Percentiles rank a stretch among this genome's conserved stretches.
These are phyloP conservation scores for Globisporangium paroecandrum DNA, from an alignment of 352 stramenopile genomes.

Conservation along the genomic window DNA sequence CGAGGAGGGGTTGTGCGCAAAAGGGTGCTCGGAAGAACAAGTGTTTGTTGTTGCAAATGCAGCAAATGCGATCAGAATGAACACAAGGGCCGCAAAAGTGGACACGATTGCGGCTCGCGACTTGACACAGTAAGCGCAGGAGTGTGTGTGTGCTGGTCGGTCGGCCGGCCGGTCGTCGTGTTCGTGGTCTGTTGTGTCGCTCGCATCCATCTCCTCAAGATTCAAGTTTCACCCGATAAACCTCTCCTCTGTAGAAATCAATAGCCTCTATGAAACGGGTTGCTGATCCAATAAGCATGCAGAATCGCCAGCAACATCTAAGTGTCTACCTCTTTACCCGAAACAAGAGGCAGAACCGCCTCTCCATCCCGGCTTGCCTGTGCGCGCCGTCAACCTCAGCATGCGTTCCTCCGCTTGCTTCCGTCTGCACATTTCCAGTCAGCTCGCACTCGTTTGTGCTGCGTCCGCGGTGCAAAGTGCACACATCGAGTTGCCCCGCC, in stretches of 20 bases:
- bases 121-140: not conserved
- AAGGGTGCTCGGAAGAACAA: not conserved
- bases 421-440: conserved; percentile 6
- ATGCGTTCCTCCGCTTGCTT: not conserved
- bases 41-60: not conserved
- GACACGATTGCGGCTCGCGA: not conserved
- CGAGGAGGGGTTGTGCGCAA: not conserved
- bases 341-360: not conserved
- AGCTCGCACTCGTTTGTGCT: not conserved
- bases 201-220: not conserved
- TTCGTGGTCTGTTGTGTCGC: not conserved
- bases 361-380: not conserved
- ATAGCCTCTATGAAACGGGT: not conserved
- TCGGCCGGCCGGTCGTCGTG: not conserved
- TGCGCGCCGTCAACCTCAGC: not conserved
- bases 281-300: no score
- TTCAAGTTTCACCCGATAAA: not conserved
- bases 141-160: not conserved
- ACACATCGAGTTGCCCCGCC: not conserved
- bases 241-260: no score
- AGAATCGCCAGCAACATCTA: no score
- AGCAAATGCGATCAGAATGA: not conserved
- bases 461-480: not conserved
- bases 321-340: not conserved
- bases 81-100: not conserved